Conservation (phyloP, 1,284 basidiomycete genomes). For the Agroathelia rolfsii region DNA sequence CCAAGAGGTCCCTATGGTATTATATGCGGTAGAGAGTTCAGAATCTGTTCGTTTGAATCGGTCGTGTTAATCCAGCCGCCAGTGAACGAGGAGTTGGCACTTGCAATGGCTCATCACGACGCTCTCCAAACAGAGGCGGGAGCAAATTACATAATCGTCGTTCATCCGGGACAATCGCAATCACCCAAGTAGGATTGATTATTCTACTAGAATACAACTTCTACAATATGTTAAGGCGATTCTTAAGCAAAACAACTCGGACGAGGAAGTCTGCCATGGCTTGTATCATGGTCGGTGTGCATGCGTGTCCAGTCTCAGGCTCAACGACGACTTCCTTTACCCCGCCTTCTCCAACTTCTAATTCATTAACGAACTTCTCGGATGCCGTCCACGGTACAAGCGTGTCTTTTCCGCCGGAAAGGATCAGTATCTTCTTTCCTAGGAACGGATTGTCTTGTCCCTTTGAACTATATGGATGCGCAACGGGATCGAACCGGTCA, state of each 20-base stretch:
- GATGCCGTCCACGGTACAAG: slow-evolving; percentile 57
- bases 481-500: slow-evolving; percentile 31
- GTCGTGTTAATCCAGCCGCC: too few relatives aligned
- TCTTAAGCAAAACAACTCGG: slow-evolving; percentile 12
- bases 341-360: slow-evolving; percentile 41
- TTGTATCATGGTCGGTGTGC: slow-evolving; percentile 39
- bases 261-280: slow-evolving; percentile 37
- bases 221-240: neutral
- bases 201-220: too few relatives aligned
- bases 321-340: slow-evolving; percentile 38
- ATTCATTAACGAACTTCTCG: slow-evolving; percentile 38
- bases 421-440: slow-evolving; percentile 59
- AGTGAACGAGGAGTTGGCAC: too few relatives aligned
- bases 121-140: too few relatives aligned
- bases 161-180: too few relatives aligned
- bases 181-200: too few relatives aligned
- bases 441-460: slow-evolving; percentile 45
- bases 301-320: slow-evolving; percentile 41
- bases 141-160: too few relatives aligned
- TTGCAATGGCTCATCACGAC: too few relatives aligned
- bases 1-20: neutral
- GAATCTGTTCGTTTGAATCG: too few relatives aligned
- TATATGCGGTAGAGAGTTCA: neutral
- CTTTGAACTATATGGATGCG: slow-evolving; percentile 25
- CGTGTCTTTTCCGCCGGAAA: slow-evolving; percentile 51